Evolutionary conservation across 2,329 filamentous ascomycete genomes (phyloP), one percentile per base, ranked within the genome.

Genomic region (Colletotrichum horii): DNA sequence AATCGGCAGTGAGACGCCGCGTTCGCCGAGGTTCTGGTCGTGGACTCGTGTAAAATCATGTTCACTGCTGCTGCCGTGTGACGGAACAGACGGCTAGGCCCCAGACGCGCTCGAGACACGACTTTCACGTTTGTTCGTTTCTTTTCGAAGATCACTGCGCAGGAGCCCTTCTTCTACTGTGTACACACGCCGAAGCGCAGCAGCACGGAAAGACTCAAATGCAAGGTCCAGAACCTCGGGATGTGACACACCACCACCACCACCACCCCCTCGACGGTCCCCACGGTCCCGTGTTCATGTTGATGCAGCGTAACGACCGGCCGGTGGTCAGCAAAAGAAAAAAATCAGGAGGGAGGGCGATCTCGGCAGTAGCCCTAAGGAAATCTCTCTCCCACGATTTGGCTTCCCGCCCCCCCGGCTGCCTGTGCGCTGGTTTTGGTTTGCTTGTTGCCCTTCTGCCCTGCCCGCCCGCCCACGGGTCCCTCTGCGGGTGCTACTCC

Each of bases 201-300:
- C 43, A 52, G n/a, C 43, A 72, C 43, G 61, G 28, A 62, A 24
- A 32, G 7, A 30, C 30, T 68, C 32, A 62, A 64, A 48, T 72
- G 73, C 69, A 34, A 52, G 68, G 61, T 15, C 62, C 62, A 58
- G 32, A 58, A 64, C 69, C 56, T 68, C 73, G 69, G 69, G 69
- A 72, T 48, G 73, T 64, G 56, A 68, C 73, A 52, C 70, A n/a
- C 36, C 66, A 26, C 26, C 55, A 22, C 14, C 70, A 15, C 36
- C 65, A 22, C 22, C 7, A 28, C 22, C 28, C 22, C 26, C 7
- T 38, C 32, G 2, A 48, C 32, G 73, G 72, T 72, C 52, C 48
- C 24, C n/a, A 8, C 28, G 28, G 28, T 30, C 28, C 28, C 28
- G 32, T 26, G 43, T 56, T 22, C 34, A 28, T 58, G 67, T 14